Conservation (phyloP, 192 early-diverging fungal genomes). For the Linnemannia zychae region DNA sequence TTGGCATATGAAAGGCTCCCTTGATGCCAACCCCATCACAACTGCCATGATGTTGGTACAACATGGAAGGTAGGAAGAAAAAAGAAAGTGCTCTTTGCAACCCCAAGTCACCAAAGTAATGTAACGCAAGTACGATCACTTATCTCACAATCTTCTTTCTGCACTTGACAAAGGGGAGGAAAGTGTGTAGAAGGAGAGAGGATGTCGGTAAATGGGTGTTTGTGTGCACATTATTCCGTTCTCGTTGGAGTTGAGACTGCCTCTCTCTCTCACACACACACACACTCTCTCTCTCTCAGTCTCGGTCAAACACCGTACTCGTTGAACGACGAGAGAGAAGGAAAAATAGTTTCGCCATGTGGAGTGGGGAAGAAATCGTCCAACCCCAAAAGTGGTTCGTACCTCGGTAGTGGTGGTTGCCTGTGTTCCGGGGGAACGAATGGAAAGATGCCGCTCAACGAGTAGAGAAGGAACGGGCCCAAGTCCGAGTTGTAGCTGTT, state of each 20-base stretch:
- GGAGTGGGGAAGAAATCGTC: not conserved
- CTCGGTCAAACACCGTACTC: not conserved
- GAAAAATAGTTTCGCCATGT: conserved; percentile 4
- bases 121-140: too few relatives aligned
- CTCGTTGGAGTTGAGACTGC: not conserved
- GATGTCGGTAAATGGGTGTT: not conserved
- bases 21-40: not conserved
- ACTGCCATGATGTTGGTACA: not conserved
- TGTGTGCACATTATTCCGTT: not conserved
- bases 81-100: not conserved
- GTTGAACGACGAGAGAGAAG: not conserved
- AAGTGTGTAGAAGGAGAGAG: not conserved
- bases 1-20: not conserved
- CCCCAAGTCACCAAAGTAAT: not conserved
- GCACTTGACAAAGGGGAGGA: not conserved
- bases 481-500: too few relatives aligned
- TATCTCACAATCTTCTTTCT: not conserved
- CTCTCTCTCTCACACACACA: not conserved
- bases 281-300: not conserved
- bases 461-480: too few relatives aligned
- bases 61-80: not conserved
- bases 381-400: not conserved
- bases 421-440: not conserved
- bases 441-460: not conserved
- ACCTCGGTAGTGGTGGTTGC: not conserved